Evolutionary conservation across 1,284 basidiomycete species (phyloP).

Genomic region (Cerioporus squamosus): DNA sequence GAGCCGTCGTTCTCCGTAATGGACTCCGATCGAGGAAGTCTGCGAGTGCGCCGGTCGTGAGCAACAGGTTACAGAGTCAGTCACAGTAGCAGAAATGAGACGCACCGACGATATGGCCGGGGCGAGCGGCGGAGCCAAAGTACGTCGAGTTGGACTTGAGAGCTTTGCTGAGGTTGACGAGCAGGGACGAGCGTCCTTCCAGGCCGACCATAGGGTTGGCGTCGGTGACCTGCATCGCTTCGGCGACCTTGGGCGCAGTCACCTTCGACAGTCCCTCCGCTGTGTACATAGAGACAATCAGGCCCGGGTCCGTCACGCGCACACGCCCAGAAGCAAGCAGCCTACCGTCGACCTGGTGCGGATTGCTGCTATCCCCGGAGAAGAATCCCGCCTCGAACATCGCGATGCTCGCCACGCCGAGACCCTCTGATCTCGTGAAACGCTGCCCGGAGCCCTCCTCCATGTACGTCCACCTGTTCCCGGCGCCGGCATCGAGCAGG

Average conservation of each 20-base stretch:
- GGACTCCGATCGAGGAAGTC: constrained; percentile 74
- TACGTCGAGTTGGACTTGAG: constrained; percentile 65
- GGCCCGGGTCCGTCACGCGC: no score
- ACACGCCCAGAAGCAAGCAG: no score
- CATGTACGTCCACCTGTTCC: constrained; percentile 80
- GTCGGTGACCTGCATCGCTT: constrained; percentile 81
- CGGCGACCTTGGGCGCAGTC: constrained; percentile 62
- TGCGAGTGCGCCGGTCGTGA: constrained; percentile 29
- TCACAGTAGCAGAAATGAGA: no score
- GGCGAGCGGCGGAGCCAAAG: constrained; percentile 75
- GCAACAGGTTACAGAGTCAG: no score
- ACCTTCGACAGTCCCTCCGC: constrained; percentile 75
- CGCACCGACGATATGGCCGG: constrained; percentile 83
- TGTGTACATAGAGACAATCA: constrained; percentile 37
- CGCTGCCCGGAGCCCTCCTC: constrained; percentile 62
- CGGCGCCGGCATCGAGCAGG: constrained; percentile 92
- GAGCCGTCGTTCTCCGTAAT: constrained; percentile 37
- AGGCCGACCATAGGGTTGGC: constrained; percentile 91
- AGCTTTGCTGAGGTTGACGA: constrained; percentile 75
- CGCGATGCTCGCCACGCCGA: constrained; percentile 90
- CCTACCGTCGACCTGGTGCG: constrained; percentile 81
- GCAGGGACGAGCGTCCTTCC: constrained; percentile 82
- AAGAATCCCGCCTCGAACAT: constrained; percentile 91
- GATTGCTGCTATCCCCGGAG: constrained; percentile 66
- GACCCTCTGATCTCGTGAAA: constrained; percentile 84